Percentiles rank a stretch among this genome's conserved stretches.
phyloP scores from a whole-genome alignment of 1,139 yeast genomes.

The Suhomyces kunorum region DNA sequence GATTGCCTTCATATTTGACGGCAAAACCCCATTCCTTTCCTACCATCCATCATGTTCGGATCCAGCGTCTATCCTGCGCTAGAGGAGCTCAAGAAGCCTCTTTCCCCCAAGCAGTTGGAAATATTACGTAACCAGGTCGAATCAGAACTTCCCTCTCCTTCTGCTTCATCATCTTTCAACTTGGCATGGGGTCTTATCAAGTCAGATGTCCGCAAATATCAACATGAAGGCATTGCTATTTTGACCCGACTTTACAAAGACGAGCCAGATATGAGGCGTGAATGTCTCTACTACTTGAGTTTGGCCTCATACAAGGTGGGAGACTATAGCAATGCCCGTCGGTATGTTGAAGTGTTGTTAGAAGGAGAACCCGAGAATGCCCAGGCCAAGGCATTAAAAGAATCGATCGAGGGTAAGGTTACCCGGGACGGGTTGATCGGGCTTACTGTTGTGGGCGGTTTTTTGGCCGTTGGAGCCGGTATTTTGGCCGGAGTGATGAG shows the following conservation, averaged over 20 bases:
- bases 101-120: constrained; percentile 72
- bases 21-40: constrained; percentile 1
- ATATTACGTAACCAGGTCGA: constrained; percentile 76
- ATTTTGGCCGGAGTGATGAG: constrained; percentile 57
- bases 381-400: constrained; percentile 72
- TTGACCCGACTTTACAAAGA: constrained; percentile 74
- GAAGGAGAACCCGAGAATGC: constrained; percentile 79
- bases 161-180: constrained; percentile 85
- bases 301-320: constrained; percentile 88
- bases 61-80: constrained; percentile 36
- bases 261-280: constrained; percentile 82
- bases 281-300: constrained; percentile 83
- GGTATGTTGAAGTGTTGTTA: constrained; percentile 78
- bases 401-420: constrained; percentile 79
- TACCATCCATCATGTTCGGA: constrained; percentile 10
- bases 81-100: constrained; percentile 53
- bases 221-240: constrained; percentile 75
- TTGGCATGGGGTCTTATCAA: constrained; percentile 96
- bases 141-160: constrained; percentile 76
- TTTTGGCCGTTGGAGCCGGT: constrained; percentile 80
- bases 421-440: constrained; percentile 89
- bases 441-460: constrained; percentile 81
- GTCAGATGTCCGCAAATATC: constrained; percentile 59
- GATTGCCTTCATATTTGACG: not conserved
- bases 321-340: constrained; percentile 80